Evolutionary conservation across 352 stramenopile genomes (phyloP).

Genomic region (Phytophthora colocasiae): DNA sequence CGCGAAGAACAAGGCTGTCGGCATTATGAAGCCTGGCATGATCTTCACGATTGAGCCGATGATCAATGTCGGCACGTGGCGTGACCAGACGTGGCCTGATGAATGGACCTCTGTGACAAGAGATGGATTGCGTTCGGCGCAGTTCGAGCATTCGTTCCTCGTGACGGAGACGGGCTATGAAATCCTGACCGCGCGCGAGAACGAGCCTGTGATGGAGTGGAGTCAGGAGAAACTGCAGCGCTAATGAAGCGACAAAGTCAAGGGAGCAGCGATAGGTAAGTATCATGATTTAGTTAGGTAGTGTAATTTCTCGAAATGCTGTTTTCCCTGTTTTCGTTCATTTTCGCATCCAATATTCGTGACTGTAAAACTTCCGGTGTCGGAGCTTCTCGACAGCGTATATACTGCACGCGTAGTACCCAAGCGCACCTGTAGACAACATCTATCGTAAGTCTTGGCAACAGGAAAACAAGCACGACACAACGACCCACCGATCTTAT

Average conservation of each 20-base stretch:
- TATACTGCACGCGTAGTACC: constrained; percentile 63
- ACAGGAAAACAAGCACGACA: neutral
- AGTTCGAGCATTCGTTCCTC: constrained; percentile 98
- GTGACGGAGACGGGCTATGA: constrained; percentile 97
- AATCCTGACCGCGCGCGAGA: constrained; percentile 94
- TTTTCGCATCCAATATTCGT: constrained; percentile 56
- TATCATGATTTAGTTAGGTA: constrained; percentile 10
- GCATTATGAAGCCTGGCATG: constrained; percentile 97
- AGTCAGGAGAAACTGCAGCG: constrained; percentile 80
- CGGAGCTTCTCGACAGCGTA: constrained; percentile 58
- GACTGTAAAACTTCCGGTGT: constrained; percentile 60
- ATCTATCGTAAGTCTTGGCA: neutral
- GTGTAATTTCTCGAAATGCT: constrained; percentile 10
- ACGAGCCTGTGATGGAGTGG: constrained; percentile 89
- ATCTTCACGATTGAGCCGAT: constrained; percentile 99
- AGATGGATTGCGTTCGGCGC: constrained; percentile 95
- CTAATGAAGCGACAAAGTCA: neutral
- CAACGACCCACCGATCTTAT: constrained; percentile 56
- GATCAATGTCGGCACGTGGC: constrained; percentile 96
- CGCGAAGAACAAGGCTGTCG: constrained; percentile 97
- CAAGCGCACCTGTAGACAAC: constrained; percentile 44
- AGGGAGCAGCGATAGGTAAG: neutral
- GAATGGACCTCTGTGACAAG: constrained; percentile 98
- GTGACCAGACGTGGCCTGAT: constrained; percentile 95
- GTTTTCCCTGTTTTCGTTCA: constrained; percentile 13